Evolutionary conservation across 345 rosid species (phyloP), one percentile per base, ranked within the genome.

Genomic region (Nephelium lappaceum): DNA sequence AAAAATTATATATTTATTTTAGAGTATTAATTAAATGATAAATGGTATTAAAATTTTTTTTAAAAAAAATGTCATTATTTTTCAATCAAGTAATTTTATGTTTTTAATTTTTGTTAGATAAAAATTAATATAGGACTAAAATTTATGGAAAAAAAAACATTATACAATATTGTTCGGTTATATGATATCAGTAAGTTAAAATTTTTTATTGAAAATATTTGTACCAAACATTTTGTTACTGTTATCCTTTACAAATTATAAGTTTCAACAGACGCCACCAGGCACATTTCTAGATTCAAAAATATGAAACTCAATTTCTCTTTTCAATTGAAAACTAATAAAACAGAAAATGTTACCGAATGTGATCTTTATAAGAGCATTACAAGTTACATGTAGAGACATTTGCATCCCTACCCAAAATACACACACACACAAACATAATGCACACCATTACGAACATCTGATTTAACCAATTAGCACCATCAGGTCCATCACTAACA

Each of bases 401-500:
- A 8, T 31, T 1, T n/a, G 63, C 63, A 58, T 58, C 24, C 63
- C 63, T 18, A 58, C 23, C 63, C 63, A 58, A 58, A 49, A 49
- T 60, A 31, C 36, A 31, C 36, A 51, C 16, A 21, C 15, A n/a
- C 18, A 36, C 47, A 36, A 5, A 15, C 18, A 72, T 58, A 9
- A n/a, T 57, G 51, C 61, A 64, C 38, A 19, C 18, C 43, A 23
- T 18, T 23, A 19, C 3, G 2, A n/a, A 27, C 5, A 75, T 27
- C 70, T 55, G 23, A 24, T 75, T 64, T 25, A 74, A 45, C 51
- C 36, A 31, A 45, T 0, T 2, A 45, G 11, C 39, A 71, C 25
- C 25, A 67, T 69, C 53, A 24, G 27, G 25, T 67, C 38, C 25
- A 67, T 69, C 45, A 24, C 47, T 41, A 51, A 70, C 43, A 71